phyloP scores from a whole-genome alignment of 2,329 filamentous ascomycete species.

The Clonostachys byssicola region DNA sequence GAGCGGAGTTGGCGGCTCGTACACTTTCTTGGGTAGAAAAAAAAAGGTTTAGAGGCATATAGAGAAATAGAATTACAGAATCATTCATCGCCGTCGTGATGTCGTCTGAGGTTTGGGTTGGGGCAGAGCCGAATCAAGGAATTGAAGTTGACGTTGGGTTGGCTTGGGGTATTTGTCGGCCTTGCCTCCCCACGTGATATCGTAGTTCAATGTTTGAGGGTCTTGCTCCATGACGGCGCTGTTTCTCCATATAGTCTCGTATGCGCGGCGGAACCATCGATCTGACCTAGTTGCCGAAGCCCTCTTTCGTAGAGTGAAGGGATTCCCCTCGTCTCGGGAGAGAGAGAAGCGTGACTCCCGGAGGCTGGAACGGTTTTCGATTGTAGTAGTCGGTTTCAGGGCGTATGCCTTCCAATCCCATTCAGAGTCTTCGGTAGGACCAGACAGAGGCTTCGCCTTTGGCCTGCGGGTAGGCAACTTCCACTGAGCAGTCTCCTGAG shows the following conservation, averaged over 20 bases:
- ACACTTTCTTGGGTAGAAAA: not conserved
- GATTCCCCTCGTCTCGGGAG: no score
- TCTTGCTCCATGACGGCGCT: conserved; percentile 34
- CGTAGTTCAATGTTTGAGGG: conserved; percentile 18
- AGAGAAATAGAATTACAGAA: not conserved
- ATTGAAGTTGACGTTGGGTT: conserved; percentile 3
- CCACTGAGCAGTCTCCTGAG: conserved; percentile 27
- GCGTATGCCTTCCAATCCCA: conserved; percentile 41
- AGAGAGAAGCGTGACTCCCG: no score
- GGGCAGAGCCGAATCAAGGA: no score
- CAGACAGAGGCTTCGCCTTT: not conserved
- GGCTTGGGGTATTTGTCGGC: not conserved
- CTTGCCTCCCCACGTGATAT: conserved; percentile 42
- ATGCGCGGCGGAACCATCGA: conserved; percentile 42
- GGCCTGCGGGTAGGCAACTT: conserved; percentile 14
- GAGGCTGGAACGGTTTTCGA: conserved; percentile 21
- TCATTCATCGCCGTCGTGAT: no score
- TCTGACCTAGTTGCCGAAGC: conserved; percentile 13
- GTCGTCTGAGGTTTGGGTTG: no score
- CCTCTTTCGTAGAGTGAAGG: no score
- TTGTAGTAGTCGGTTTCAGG: conserved; percentile 25
- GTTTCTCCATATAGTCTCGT: conserved; percentile 37
- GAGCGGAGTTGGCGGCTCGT: no score
- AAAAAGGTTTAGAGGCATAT: not conserved
- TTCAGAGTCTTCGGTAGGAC: not conserved